Conservation (phyloP, 805 yeast species). For the Kuraishia ogatae region DNA sequence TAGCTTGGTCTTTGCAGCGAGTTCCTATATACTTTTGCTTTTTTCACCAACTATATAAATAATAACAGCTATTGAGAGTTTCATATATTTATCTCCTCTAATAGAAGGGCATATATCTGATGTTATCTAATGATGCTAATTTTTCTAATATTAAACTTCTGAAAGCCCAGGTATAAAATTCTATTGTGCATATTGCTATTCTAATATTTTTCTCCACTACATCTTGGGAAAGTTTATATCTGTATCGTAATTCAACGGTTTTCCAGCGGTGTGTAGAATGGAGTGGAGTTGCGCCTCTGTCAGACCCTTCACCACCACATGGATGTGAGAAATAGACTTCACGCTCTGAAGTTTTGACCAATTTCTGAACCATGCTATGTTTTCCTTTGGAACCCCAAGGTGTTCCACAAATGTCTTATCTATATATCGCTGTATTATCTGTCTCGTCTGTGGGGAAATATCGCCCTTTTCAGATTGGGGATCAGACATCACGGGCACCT, state of each 20-base stretch:
- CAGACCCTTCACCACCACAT: slow-evolving; percentile 44
- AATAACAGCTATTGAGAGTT: too few species aligned
- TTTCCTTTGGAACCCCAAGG: slow-evolving; percentile 28
- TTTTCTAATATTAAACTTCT: neutral
- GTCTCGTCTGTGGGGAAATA: slow-evolving; percentile 32
- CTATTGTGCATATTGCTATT: neutral
- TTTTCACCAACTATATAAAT: too few species aligned
- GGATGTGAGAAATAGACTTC: slow-evolving; percentile 59
- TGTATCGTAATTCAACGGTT: slow-evolving; percentile 8
- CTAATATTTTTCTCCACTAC: neutral
- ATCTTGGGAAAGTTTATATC: neutral
- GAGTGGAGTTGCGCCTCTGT: slow-evolving; percentile 14
- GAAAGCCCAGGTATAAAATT: too few species aligned
- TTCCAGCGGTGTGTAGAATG: slow-evolving; percentile 14
- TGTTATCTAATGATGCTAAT: neutral
- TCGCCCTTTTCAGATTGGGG: slow-evolving; percentile 41
- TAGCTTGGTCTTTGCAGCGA: too few species aligned
- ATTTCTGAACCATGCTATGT: slow-evolving; percentile 61
- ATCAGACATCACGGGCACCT: slow-evolving; percentile 44
- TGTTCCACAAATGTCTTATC: slow-evolving; percentile 36
- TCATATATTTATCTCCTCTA: neutral
- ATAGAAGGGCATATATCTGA: neutral
- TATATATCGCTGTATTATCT: slow-evolving; percentile 34
- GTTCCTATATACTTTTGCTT: too few species aligned
- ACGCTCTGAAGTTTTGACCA: slow-evolving; percentile 67